These are phyloP conservation scores for Dalbergia cochinchinensis DNA, from an alignment of 306 rosid species.

Conservation along the genomic window DNA sequence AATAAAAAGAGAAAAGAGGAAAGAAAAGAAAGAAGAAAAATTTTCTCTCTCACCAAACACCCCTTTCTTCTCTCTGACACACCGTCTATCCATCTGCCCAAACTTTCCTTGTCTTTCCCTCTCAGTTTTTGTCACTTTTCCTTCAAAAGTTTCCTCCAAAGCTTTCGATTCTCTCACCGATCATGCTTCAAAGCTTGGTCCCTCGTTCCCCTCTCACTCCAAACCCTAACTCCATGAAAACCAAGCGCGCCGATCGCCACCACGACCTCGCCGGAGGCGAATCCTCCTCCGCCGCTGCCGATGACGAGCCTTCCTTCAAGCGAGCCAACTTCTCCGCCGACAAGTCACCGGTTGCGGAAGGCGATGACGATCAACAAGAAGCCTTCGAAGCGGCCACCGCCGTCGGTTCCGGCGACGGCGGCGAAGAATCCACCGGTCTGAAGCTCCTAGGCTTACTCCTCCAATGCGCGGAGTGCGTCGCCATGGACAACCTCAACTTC, in stretches of 20 bases:
- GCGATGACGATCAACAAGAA: conserved; percentile 44
- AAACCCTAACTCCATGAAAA: conserved; percentile 67
- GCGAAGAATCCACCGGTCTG: conserved; percentile 64
- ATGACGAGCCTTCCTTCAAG: conserved; percentile 55
- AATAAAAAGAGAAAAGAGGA: background rate
- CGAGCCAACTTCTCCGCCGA: conserved; percentile 58
- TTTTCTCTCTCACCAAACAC: conserved; percentile 58
- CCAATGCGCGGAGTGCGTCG: conserved; percentile 96
- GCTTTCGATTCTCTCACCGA: conserved; percentile 62
- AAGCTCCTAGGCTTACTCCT: conserved; percentile 79
- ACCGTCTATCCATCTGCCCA: conserved; percentile 55
- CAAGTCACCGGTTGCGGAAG: conserved; percentile 40
- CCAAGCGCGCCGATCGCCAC: conserved; percentile 72
- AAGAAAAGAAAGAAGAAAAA: background rate
- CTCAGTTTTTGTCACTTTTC: conserved; percentile 62
- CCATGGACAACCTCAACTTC: conserved; percentile 75
- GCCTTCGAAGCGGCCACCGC: conserved; percentile 27
- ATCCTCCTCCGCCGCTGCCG: conserved; percentile 15
- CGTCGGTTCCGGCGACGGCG: conserved; percentile 11
- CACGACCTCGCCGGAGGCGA: conserved; percentile 33
- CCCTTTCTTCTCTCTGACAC: conserved; percentile 54
- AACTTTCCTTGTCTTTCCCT: conserved; percentile 56
- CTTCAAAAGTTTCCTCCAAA: conserved; percentile 57
- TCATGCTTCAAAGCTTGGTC: conserved; percentile 96
- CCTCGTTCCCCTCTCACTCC: conserved; percentile 68